Conservation (phyloP, 2,329 filamentous ascomycete genomes). For the Venturia nashicola region DNA sequence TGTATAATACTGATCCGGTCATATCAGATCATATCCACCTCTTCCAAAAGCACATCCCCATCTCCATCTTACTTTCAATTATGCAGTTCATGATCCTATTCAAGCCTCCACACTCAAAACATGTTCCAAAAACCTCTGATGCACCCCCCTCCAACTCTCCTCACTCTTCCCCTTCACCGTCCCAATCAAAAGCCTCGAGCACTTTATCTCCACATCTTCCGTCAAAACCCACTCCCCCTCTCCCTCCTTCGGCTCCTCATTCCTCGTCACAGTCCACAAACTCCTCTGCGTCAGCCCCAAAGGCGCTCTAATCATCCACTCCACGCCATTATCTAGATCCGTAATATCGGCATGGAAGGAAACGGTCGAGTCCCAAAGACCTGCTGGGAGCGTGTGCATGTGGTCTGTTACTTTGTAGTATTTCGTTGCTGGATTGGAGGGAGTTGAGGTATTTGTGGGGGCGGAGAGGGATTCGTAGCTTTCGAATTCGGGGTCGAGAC, state of each 20-base stretch:
- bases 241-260: conserved; percentile 11
- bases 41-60: neutral
- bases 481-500: conserved; percentile 23
- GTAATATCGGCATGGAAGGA: conserved; percentile 23
- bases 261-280: conserved; percentile 19
- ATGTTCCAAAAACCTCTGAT: conserved; percentile 18
- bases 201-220: conserved; percentile 25
- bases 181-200: conserved; percentile 20
- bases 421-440: conserved; percentile 18
- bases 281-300: conserved; percentile 22
- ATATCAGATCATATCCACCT: neutral
- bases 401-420: conserved; percentile 25
- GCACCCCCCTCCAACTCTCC: conserved; percentile 22
- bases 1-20: neutral
- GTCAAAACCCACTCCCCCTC: conserved; percentile 21
- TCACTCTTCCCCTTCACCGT: conserved; percentile 26
- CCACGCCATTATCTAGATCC: conserved; percentile 20
- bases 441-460: conserved; percentile 16
- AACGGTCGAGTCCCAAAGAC: conserved; percentile 24
- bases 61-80: neutral
- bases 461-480: conserved; percentile 18
- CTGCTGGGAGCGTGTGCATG: conserved; percentile 23
- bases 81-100: neutral
- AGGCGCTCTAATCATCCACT: conserved; percentile 24
- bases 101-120: conserved; percentile 1